Conservation (phyloP, 306 rosid genomes). For the Alnus glutinosa region DNA sequence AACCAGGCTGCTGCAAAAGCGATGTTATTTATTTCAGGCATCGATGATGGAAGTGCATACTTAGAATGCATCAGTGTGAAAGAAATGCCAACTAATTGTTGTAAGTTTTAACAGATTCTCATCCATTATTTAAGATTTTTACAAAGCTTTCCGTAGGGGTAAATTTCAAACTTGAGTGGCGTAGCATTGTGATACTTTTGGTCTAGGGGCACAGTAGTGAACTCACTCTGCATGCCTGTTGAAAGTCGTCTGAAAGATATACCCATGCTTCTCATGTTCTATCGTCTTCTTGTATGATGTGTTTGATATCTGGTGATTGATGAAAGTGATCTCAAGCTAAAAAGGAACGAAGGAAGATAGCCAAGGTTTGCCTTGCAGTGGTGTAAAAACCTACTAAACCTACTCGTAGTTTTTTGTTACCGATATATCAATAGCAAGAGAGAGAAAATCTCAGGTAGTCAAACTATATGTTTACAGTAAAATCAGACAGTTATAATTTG, state of each 20-base stretch:
- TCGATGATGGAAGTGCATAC: conserved; percentile 61
- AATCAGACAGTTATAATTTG: background rate
- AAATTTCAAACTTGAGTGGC: background rate
- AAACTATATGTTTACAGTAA: background rate
- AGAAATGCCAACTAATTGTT: conserved; percentile 68
- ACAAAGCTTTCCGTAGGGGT: background rate
- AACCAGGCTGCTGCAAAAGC: conserved; percentile 98
- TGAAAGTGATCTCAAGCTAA: background rate
- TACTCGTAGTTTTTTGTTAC: background rate
- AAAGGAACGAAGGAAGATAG: background rate
- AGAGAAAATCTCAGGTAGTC: background rate
- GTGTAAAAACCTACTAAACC: background rate
- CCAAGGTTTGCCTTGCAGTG: background rate
- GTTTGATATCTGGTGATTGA: background rate
- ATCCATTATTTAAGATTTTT: conserved; percentile 7
- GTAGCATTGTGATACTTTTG: background rate
- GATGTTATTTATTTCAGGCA: conserved; percentile 76
- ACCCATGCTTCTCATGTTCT: background rate
- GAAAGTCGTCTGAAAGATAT: conserved; percentile 1
- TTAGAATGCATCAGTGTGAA: conserved; percentile 70
- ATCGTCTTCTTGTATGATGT: background rate
- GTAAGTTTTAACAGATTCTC: conserved; percentile 54
- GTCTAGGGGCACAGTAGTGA: background rate
- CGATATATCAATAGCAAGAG: background rate
- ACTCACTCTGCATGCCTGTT: background rate